Base-by-base conservation (phyloP, 2,329 filamentous ascomycete genomes). In the Stenocarpella maydis region DNA sequence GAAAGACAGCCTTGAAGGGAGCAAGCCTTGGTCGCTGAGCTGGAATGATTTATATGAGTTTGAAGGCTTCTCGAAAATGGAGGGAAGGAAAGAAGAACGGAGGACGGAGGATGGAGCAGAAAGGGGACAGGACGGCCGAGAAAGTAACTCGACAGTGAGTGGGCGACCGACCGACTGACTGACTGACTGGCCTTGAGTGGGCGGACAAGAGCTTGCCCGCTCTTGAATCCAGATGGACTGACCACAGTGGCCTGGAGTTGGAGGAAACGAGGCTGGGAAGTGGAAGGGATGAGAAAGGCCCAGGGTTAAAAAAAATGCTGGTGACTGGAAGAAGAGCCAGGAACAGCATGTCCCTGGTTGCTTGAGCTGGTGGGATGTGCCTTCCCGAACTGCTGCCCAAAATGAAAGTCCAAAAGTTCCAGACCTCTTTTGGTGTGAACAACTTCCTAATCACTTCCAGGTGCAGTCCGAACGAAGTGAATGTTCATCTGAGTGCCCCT, bases 101-200 rank as follows among this genome's bases (percentile, higher is more conserved):
- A 31, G 14, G 26, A 21, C 4, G 19, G 17, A 31, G 14, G 34
- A 17, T 7, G 50, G 21, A 19, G 26, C 28, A 55, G 28, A 41
- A 10, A 9, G 14, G 37, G 19, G 4, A n/a, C n/a, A 26, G 41
- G 19, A 31, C 14, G 34, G 21, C 24, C 34, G 34, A 24, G 39
- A n/a, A 31, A 3, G 34, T n/a, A 15, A n/a, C 19, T 17, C 34
- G 37, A 34, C 12, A 28, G 24, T 12, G 45, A 12, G 6, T 37
- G 5, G 34, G 34, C 6, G 34, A 37, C 34, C 10, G 34, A 7
- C 10, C 26, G 12, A 55, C 6, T 39, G 50, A 10, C n/a, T 37
- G 45, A 37, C n/a, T 64, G 64, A 55, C 39, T 67, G 39, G 26
- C 52, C 63, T 54, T 43, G 47, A 43, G 34, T 53, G 47, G 28